Evolutionary conservation across 352 stramenopile genomes (phyloP), one percentile per base, ranked within the genome.

Genomic region (Phytopythium vexans): DNA sequence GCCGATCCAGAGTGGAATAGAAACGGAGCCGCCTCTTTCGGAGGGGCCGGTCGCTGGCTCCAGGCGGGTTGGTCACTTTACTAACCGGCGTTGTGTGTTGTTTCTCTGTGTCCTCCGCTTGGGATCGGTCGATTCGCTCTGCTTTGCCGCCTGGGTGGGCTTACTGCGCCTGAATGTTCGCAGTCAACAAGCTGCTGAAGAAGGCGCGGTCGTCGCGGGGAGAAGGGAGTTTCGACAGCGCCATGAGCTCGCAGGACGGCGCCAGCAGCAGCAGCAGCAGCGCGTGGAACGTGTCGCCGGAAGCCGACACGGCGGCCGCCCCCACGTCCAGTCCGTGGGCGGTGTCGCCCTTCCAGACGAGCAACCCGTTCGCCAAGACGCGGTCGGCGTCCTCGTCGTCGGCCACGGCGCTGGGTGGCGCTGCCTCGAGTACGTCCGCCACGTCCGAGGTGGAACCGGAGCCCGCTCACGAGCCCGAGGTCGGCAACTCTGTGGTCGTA

Each of bases 181-280:
- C 67, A 84, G 81, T 89, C 52, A 82, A 65, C 54, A 88, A 89
- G 63, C 64, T 89, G 32, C 58, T 87, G 16, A 84, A 88, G 63
- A 88, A 89, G 60, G 74, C 85, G 56, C 80, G 77, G 44, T 82
- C 64, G 45, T 61, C 63, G 41, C 35, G 36, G 48, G 35, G 37
- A 15, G 48, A 44, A 3, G 48, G 35, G 35, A 44, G 46, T 33
- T 52, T 44, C 21, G 48, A 53, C 48, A 53, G 52, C 56, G 74
- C 49, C 53, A 70, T 77, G 59, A 71, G 53, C 52, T 64, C 64
- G 54, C 60, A 66, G 37, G 56, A 69, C 49, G 53, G 41, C 27
- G 51, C 59, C 35, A 55, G 47, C 41, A 48, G 56, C 15, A 45
- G 56, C 15, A 45, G 36, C 4, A 75, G 55, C 40, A 72, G 66